Conservation (phyloP, 2,329 filamentous ascomycete species). For the Cryphonectria naterciae region DNA sequence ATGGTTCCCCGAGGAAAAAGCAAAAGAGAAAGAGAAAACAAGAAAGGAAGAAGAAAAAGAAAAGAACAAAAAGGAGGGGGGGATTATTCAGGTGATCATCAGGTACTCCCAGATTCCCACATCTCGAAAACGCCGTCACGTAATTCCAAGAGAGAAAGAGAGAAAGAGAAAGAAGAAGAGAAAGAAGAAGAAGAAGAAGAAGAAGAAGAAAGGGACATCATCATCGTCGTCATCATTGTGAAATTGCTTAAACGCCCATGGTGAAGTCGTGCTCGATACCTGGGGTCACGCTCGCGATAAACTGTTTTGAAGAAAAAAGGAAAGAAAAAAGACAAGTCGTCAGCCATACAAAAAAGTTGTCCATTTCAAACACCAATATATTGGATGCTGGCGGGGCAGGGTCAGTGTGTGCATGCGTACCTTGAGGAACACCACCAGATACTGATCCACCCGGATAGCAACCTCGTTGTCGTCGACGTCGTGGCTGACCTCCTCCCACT, state of each 20-base stretch:
- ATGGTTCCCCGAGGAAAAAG: no score
- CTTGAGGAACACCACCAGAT: constrained; percentile 85
- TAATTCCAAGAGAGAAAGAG: not conserved
- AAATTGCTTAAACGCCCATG: constrained; percentile 74
- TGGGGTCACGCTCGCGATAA: constrained; percentile 88
- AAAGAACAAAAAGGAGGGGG: no score
- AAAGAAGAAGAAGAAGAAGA: not conserved
- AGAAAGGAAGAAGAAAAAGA: no score
- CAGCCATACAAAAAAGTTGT: constrained; percentile 30
- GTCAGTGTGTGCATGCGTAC: constrained; percentile 47
- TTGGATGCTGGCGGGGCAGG: not conserved
- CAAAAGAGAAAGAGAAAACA: no score
- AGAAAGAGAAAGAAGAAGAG: not conserved
- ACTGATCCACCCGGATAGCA: constrained; percentile 86
- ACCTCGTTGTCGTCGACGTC: constrained; percentile 72
- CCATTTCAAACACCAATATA: not conserved
- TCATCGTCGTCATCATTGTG: not conserved
- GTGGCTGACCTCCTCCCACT: constrained; percentile 69
- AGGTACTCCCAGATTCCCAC: not conserved
- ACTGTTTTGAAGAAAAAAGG: constrained; percentile 44
- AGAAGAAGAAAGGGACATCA: not conserved
- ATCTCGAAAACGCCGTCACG: not conserved
- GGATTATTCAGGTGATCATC: not conserved
- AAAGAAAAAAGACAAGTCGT: constrained; percentile 23
- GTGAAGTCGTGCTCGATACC: constrained; percentile 98